phyloP scores from a whole-genome alignment of 75 land plant genomes.

The Isoetes taiwanensis region DNA sequence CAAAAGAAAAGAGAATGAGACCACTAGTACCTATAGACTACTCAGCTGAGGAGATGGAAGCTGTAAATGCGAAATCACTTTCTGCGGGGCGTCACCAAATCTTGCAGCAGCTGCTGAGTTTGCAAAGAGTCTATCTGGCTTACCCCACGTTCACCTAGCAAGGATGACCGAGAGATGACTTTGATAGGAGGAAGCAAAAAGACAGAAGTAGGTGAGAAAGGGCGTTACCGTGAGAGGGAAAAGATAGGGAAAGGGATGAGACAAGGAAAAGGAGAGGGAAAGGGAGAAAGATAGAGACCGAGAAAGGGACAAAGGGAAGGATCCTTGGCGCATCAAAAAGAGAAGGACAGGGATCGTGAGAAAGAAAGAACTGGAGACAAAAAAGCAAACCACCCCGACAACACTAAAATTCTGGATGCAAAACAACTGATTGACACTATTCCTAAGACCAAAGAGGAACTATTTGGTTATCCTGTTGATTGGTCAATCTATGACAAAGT shows the following conservation, averaged over 20 bases:
- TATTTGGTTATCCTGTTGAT: constrained; percentile 74
- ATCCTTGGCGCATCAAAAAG: too few species aligned
- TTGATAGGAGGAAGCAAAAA: too few species aligned
- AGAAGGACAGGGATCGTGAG: constrained; percentile 26
- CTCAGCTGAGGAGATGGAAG: constrained; percentile 88
- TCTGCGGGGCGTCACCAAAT: constrained; percentile 35
- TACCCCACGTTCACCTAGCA: constrained; percentile 27
- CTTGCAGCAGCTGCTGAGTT: constrained; percentile 73
- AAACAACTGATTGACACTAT: constrained; percentile 96
- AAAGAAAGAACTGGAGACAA: constrained; percentile 11
- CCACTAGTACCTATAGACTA: constrained; percentile 94
- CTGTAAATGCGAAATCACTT: constrained; percentile 43
- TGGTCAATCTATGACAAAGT: constrained; percentile 95
- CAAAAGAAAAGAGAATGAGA: constrained; percentile 72
- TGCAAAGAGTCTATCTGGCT: constrained; percentile 54
- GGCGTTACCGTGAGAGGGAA: constrained; percentile 32
- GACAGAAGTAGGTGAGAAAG: constrained; percentile 33
- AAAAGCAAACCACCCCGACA: constrained; percentile 32
- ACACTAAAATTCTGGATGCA: constrained; percentile 79
- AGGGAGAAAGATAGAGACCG: constrained; percentile 35
- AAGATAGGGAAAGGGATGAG: constrained; percentile 26
- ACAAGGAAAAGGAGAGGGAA: constrained; percentile 11
- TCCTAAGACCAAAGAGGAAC: constrained; percentile 91
- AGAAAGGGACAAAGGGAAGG: constrained; percentile 14
- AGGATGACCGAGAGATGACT: constrained; percentile 28